Evolutionary conservation across 495 filamentous ascomycete genomes (phyloP), one percentile per base, ranked within the genome.

Genomic region (Lichina pygmaea): DNA sequence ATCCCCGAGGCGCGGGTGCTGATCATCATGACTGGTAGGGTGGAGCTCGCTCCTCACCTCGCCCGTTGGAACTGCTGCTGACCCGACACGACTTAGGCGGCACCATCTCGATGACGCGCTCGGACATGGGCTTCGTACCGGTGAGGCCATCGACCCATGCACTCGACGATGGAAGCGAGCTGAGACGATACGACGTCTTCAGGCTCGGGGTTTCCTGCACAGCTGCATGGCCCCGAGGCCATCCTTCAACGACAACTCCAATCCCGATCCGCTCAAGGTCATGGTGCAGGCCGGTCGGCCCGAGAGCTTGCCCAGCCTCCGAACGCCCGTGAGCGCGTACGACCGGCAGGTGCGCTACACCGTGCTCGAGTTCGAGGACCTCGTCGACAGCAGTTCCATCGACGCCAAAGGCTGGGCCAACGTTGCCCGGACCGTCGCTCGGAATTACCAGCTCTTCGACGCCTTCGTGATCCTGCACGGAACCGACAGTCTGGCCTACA

Each of bases 381-480:
- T 97, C 0, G 75, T 97, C 7, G 89, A 97, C 59, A 89, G 81
- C 46, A 85, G 78, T 54, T 89, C 81, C 42, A 93, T 97, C 54
- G 81, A 86, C 51, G 80, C 81, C 36, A 71, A 72, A 43, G 86
- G 86, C 17, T 97, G 89, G 89, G 73, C 76, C 0, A 69, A 84
- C 56, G 94, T 97, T 50, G 85, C 86, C 0, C 62, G 47, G 17
- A 63, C 68, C 6, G 64, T 78, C 44, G 62, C 64, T 46, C 57
- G 71, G 41, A 97, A 97, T 59, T 97, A 94, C 60, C 71, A 74
- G 43, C 70, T 83, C 5, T 97, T 85, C 55, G 89, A 95, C 59
- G 85, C 77, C 16, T 97, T 97, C 55, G 85, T 97, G 8, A 67
- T 97, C 13, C 70, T 95, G n/a, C 89, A 97, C 58, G 89, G 89